These are phyloP conservation scores for Agrocybe praecox DNA, from an alignment of 768 basidiomycete genomes.

Conservation along the genomic window DNA sequence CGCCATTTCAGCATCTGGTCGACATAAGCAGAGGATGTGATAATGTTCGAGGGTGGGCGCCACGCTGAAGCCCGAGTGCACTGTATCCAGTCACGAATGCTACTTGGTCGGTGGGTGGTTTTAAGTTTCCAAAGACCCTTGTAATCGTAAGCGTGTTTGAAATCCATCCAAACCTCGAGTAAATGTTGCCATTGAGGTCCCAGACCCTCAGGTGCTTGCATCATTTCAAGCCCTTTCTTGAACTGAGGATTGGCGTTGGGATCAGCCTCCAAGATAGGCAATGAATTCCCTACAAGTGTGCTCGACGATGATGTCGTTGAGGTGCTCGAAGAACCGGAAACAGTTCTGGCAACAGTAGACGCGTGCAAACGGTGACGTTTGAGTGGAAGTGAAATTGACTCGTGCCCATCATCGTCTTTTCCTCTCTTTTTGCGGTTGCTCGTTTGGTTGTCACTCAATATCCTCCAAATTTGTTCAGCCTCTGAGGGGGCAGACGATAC, in stretches of 20 bases:
- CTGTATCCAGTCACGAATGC: constrained; percentile 2
- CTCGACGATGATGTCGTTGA: neutral
- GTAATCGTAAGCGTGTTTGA: neutral
- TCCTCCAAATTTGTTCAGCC: no score
- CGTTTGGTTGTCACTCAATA: no score
- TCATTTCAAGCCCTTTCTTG: neutral
- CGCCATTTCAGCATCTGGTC: neutral
- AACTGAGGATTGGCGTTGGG: neutral
- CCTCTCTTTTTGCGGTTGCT: no score
- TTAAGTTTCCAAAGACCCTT: neutral
- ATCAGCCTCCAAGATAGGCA: neutral
- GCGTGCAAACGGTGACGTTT: no score
- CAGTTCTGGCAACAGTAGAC: no score
- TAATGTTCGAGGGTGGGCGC: neutral
- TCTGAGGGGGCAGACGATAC: no score
- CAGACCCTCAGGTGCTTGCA: neutral
- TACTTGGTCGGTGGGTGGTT: neutral
- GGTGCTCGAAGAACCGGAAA: no score
- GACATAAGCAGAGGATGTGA: neutral
- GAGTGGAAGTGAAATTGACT: no score
- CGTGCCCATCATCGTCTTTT: no score
- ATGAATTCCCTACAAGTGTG: neutral
- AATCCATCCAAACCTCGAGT: neutral
- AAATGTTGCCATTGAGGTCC: neutral
- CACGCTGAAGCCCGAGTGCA: neutral